Conservation (phyloP, 768 basidiomycete species). For the Sistotremastrum niveocremeum region DNA sequence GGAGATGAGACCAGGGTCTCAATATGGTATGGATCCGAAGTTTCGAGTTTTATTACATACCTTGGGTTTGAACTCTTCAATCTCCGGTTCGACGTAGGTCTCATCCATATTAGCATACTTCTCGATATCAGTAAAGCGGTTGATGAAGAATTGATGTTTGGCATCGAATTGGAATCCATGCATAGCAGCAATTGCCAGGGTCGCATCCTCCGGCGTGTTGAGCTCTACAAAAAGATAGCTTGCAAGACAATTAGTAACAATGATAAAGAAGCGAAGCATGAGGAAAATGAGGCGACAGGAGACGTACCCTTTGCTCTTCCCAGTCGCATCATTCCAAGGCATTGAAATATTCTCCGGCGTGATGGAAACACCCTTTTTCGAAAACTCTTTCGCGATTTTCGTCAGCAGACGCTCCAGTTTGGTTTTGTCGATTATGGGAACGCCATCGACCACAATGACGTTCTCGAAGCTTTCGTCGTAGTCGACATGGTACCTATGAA, state of each 20-base stretch:
- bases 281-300: neutral
- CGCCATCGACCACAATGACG: slow-evolving; percentile 82
- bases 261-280: slow-evolving; percentile 4
- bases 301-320: slow-evolving; percentile 84
- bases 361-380: slow-evolving; percentile 63
- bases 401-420: slow-evolving; percentile 73
- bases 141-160: slow-evolving; percentile 72
- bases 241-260: neutral
- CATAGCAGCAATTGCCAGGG: slow-evolving; percentile 49
- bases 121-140: slow-evolving; percentile 85
- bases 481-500: slow-evolving; percentile 69
- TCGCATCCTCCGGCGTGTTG: slow-evolving; percentile 54
- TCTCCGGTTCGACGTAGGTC: slow-evolving; percentile 59
- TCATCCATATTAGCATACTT: slow-evolving; percentile 65
- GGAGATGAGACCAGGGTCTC: neutral
- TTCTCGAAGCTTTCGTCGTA: slow-evolving; percentile 84
- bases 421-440: slow-evolving; percentile 78
- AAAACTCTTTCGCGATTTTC: slow-evolving; percentile 75
- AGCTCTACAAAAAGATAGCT: slow-evolving; percentile 82
- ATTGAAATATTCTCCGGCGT: slow-evolving; percentile 69
- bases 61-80: slow-evolving; percentile 61
- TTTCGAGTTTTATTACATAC: slow-evolving; percentile 24
- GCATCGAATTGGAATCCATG: slow-evolving; percentile 78
- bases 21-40: neutral
- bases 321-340: slow-evolving; percentile 74